These are phyloP conservation scores for Falciphora oryzae DNA, from an alignment of 2,329 filamentous ascomycete species.

Conservation along the genomic window DNA sequence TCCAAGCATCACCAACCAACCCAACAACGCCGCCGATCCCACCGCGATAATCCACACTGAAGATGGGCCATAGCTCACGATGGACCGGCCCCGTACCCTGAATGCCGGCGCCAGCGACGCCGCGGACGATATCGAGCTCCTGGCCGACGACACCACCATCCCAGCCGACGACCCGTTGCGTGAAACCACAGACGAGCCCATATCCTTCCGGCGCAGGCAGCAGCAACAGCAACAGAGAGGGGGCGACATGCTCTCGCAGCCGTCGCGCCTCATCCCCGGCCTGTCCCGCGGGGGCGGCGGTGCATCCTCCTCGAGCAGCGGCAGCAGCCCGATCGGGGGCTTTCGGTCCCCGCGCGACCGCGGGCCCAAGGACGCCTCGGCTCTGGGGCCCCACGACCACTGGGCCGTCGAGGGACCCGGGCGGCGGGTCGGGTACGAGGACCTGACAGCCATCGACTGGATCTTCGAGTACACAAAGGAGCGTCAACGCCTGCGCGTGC, in stretches of 20 bases:
- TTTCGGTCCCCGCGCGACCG: slow-evolving; percentile 3
- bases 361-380: slow-evolving; percentile 35
- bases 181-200: slow-evolving; percentile 40
- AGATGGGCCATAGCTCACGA: slow-evolving; percentile 9
- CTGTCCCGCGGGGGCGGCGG: slow-evolving; percentile 28
- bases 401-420: slow-evolving; percentile 91
- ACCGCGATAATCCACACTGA: background rate
- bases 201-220: slow-evolving; percentile 69
- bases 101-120: slow-evolving; percentile 11
- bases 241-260: slow-evolving; percentile 35
- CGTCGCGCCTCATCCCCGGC: slow-evolving; percentile 43
- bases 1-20: background rate
- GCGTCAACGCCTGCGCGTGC: slow-evolving; percentile 73
- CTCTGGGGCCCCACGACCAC: slow-evolving; percentile 46
- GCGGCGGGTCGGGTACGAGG: slow-evolving; percentile 86
- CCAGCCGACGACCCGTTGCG: slow-evolving; percentile 53
- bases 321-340: slow-evolving; percentile 2
- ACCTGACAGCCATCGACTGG: slow-evolving; percentile 98
- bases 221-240: slow-evolving; percentile 29
- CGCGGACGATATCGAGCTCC: slow-evolving; percentile 16
- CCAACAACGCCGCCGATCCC: background rate
- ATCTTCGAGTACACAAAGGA: slow-evolving; percentile 99
- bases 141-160: slow-evolving; percentile 25
- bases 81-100: slow-evolving; percentile 14
- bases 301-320: background rate